Conservation (phyloP, 768 basidiomycete genomes). For the Auricularia heimuer region DNA sequence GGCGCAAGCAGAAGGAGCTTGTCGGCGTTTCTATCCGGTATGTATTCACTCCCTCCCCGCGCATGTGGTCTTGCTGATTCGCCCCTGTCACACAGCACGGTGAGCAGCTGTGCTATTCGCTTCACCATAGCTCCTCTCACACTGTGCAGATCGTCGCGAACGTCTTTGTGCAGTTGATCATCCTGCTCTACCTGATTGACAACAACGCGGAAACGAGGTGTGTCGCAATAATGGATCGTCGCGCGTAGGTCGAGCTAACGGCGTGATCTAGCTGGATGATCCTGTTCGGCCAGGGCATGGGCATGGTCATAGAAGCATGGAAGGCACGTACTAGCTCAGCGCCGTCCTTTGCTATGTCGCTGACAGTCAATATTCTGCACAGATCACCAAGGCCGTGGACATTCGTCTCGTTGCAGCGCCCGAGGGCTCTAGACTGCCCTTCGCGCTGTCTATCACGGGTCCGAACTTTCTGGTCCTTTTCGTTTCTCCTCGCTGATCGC, state of each 20-base stretch:
- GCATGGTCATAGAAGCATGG: conserved; percentile 85
- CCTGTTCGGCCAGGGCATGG: conserved; percentile 74
- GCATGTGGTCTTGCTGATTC: conserved; percentile 12
- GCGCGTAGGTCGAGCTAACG: no score
- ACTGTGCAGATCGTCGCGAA: conserved; percentile 67
- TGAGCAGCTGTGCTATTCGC: conserved; percentile 22
- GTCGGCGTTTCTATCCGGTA: conserved; percentile 90
- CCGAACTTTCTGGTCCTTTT: conserved; percentile 9
- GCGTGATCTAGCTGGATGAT: conserved; percentile 65
- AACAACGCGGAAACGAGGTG: conserved; percentile 80
- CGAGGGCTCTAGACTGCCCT: conserved; percentile 62
- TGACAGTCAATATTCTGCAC: conserved; percentile 3
- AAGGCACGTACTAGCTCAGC: conserved; percentile 42
- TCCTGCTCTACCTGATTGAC: conserved; percentile 89
- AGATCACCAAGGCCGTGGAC: conserved; percentile 89
- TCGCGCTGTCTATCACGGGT: conserved; percentile 77
- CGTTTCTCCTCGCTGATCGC: conserved; percentile 4
- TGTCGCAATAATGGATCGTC: no score
- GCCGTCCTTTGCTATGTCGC: neutral
- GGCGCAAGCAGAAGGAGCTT: conserved; percentile 90
- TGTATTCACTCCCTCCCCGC: conserved; percentile 14
- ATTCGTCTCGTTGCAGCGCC: conserved; percentile 56
- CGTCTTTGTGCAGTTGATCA: conserved; percentile 84
- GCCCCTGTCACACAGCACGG: conserved; percentile 35
- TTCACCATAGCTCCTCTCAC: conserved; percentile 1